Conservation (phyloP, 2,329 filamentous ascomycete species). For the Cytospora piceicola region DNA sequence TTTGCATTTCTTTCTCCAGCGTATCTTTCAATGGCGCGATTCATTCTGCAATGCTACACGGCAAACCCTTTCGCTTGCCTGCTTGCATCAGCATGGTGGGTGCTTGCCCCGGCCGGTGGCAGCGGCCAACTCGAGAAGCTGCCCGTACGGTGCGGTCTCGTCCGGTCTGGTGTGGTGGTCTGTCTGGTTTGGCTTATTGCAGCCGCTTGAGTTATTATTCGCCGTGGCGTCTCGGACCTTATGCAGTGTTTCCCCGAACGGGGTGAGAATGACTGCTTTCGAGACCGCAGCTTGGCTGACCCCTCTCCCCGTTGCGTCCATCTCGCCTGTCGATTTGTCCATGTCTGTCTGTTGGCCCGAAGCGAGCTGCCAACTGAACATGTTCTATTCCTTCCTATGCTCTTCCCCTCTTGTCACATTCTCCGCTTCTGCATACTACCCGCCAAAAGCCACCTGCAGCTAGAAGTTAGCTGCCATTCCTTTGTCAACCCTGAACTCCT, state of each 20-base stretch:
- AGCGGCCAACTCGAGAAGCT: neutral
- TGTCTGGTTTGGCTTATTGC: constrained; percentile 1
- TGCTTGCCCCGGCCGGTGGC: neutral
- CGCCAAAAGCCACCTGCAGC: constrained; percentile 4
- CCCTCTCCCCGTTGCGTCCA: constrained; percentile 1
- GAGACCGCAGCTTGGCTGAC: constrained; percentile 21
- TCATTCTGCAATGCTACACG: neutral
- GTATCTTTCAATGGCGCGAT: neutral
- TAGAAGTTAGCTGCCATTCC: neutral
- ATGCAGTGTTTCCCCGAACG: constrained; percentile 19
- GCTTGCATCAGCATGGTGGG: neutral
- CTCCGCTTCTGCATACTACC: constrained; percentile 18
- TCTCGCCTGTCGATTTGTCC: neutral
- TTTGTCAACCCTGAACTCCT: neutral
- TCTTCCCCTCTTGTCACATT: constrained; percentile 11
- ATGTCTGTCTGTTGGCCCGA: neutral
- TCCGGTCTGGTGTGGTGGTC: neutral
- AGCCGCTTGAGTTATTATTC: constrained; percentile 16
- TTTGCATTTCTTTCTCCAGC: constrained; percentile 5
- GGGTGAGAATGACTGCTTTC: constrained; percentile 16
- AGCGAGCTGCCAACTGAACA: constrained; percentile 2
- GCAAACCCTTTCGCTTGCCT: neutral
- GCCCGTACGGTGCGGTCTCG: neutral
- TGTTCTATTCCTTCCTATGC: neutral
- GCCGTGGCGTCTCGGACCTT: constrained; percentile 24